These are phyloP conservation scores for Solanum ahanhuiri DNA, from an alignment of 257 asterid species.

Conservation along the genomic window DNA sequence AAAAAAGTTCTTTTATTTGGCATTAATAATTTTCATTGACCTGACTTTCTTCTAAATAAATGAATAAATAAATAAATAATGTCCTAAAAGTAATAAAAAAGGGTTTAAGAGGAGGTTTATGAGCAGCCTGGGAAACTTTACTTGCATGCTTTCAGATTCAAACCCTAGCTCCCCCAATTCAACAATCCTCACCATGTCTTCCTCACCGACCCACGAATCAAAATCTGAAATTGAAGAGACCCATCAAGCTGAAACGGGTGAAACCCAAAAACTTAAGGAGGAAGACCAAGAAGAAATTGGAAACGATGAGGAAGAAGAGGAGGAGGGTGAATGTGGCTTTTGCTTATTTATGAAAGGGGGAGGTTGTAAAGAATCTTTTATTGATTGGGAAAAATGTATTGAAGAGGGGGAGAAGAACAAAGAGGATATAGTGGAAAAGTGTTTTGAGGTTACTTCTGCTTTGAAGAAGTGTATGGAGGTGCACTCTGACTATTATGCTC, in stretches of 20 bases:
- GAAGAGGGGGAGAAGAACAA: constrained; percentile 54
- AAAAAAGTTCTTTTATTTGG: neutral
- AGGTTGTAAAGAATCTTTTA: constrained; percentile 55
- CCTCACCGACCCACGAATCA: constrained; percentile 10
- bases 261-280: constrained; percentile 1
- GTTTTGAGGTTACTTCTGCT: constrained; percentile 39
- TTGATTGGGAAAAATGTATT: constrained; percentile 66
- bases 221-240: constrained; percentile 10
- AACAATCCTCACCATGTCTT: constrained; percentile 25
- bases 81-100: neutral
- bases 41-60: neutral
- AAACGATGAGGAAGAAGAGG: constrained; percentile 33
- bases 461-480: constrained; percentile 76
- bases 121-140: constrained; percentile 31
- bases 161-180: constrained; percentile 14
- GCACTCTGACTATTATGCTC: constrained; percentile 60
- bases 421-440: constrained; percentile 57
- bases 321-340: constrained; percentile 74
- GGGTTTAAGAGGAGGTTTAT: constrained; percentile 45
- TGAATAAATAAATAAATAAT: neutral
- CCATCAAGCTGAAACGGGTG: neutral
- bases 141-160: constrained; percentile 15
- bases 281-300: neutral
- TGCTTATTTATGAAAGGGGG: constrained; percentile 85
- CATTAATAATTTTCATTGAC: neutral